Percentiles rank a stretch among this genome's conserved stretches.
These are phyloP conservation scores for Myriosclerotinia duriaeana DNA, from an alignment of 2,329 filamentous ascomycete genomes.

Conservation along the genomic window DNA sequence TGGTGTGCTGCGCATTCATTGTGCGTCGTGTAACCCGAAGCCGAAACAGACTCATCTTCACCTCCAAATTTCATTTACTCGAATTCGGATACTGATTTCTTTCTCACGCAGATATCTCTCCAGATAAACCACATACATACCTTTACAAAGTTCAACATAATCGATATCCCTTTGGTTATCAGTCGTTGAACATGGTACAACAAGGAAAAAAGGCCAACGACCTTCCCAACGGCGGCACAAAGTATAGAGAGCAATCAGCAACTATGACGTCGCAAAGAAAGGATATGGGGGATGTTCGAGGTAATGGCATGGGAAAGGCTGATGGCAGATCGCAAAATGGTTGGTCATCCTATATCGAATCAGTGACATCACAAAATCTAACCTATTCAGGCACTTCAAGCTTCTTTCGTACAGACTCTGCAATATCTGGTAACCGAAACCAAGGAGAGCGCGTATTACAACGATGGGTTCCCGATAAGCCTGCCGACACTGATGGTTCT, in stretches of 20 bases:
- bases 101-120: conserved; percentile 22
- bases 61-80: background rate
- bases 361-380: conserved; percentile 24
- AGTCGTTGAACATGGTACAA: conserved; percentile 59
- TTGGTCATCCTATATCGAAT: conserved; percentile 41
- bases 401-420: conserved; percentile 80
- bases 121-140: background rate
- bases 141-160: background rate
- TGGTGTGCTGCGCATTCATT: conserved; percentile 17
- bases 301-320: conserved; percentile 51
- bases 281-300: conserved; percentile 56
- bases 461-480: conserved; percentile 72
- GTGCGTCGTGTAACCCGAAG: conserved; percentile 12
- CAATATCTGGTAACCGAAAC: conserved; percentile 75
- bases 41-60: background rate
- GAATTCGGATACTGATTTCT: background rate
- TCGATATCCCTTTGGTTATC: conserved; percentile 14
- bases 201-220: conserved; percentile 43
- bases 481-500: conserved; percentile 65
- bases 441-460: conserved; percentile 74
- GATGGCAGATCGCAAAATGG: conserved; percentile 55
- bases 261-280: conserved; percentile 61
- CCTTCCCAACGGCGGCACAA: conserved; percentile 47
- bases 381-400: conserved; percentile 57
- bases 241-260: conserved; percentile 49